Base-by-base conservation (phyloP, 257 asterid species). In the Oldenlandia corymbosa region DNA sequence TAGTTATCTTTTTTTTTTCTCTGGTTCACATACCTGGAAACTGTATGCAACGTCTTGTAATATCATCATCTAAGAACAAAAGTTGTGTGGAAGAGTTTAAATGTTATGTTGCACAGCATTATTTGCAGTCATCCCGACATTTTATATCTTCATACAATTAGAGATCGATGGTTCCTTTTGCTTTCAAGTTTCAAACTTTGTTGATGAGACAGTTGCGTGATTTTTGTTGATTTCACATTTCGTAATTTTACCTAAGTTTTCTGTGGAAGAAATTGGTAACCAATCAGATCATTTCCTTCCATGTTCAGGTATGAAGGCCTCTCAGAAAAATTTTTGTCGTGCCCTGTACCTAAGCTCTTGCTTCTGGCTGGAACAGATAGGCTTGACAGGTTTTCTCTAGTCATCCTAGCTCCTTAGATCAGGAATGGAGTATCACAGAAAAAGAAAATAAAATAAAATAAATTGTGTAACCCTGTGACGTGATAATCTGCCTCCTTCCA, bases 311-410 rank as follows among this genome's bases (percentile, higher is more conserved):
- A 93, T 64, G 99, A 90, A 84, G 97, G 99, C 71, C 96, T 93
- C 77, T 93, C 99, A 23, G 96, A 90, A 28, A 87, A 82, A 20
- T 93, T 87, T 71, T 72, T 93, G 76, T 80, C 95, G 42, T 72
- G 81, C 74, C 90, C 97, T 36, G 95, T 81, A 51, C 92, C 99
- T 60, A 93, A 93, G 73, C 86, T 93, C 75, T 79, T 93, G 82
- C 99, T 93, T 73, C 78, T 93, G 75, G 97, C 99, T 12, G 96
- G 99, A 69, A 93, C 99, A 34, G 99, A 93, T 79, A 81, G 99
- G 67, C 83, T 93, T 63, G 99, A 93, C 95, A 90, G 87, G 99
- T 91, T 69, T 65, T 72, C 42, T 71, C 20, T 21, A 47, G 26
- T 62, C 65, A 60, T 62, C 45, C 56, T n/a, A 53, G 23, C 41